Base-by-base conservation (phyloP, 1,284 basidiomycete genomes). In the Porogramme epimiltina region DNA sequence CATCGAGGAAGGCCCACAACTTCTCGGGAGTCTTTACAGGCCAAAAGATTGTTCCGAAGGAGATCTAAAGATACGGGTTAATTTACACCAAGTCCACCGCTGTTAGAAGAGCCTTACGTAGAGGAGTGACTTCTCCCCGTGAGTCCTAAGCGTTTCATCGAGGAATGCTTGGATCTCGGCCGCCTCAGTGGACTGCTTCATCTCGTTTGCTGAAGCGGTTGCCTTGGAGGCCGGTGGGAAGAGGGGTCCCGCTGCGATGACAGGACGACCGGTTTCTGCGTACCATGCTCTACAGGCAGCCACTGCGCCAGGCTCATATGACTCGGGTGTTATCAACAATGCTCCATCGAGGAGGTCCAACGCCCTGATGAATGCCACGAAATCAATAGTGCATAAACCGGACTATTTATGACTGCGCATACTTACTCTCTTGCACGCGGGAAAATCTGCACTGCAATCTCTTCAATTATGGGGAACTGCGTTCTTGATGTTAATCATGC, bases 91-190 rank as follows among this genome's bases (percentile, higher is more conserved):
- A 6, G 34, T 37, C 34, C 8, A 10, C 13, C 9, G n/a, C 9
- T 9, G 5, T 18, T n/a, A 5, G 10, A 6, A n/a, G n/a, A 16
- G 34, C 34, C 60, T 13, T n/a, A 65, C 63, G 45, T 66, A 66
- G 19, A 66, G 18, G 9, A 65, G 42, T 1, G 63, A 64, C 15
- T 59, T 46, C 45, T 53, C 39, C 2, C 65, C 63, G 16, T 56
- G 51, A 0, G 45, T 47, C 43, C 56, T 46, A 22, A 64, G 40
- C 1, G 50, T 54, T 9, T 22, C 15, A 13, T 58, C 54, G 36
- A 65, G 42, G 57, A 65, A 62, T 4, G 41, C 46, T 19, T 59
- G 45, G 31, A 65, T 57, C 45, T 56, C 48, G 0, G 19, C 42
- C 4, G 47, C 24, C 22, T 58, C 43, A 5, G 18, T 33, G 6